Percentiles rank a stretch among this genome's conserved stretches.
Evolutionary conservation across 1,139 yeast species (phyloP).

Genomic region (Spencermartinsiella ligniputridi): DNA sequence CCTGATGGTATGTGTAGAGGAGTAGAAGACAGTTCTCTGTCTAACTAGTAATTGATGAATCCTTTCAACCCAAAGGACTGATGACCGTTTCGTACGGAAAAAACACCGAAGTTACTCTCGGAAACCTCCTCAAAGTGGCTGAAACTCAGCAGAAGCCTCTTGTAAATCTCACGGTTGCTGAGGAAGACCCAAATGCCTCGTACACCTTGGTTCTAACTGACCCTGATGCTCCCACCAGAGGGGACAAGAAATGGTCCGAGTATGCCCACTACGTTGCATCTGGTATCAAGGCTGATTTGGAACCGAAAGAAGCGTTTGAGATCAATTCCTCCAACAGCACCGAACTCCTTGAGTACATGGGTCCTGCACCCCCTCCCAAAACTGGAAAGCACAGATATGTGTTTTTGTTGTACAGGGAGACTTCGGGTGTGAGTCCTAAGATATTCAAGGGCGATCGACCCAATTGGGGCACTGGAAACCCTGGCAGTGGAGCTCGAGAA

Average conservation of each 20-base stretch:
- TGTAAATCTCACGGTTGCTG: constrained; percentile 57
- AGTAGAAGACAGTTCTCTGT: constrained; percentile 16
- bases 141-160: constrained; percentile 64
- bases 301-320: constrained; percentile 33
- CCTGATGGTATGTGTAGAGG: constrained; percentile 51
- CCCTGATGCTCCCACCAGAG: constrained; percentile 87
- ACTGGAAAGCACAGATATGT: constrained; percentile 84
- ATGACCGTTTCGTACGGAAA: constrained; percentile 46
- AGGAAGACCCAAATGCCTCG: constrained; percentile 40
- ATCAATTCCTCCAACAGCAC: constrained; percentile 30
- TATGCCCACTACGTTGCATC: constrained; percentile 72
- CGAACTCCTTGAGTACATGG: constrained; percentile 49
- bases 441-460: constrained; percentile 52
- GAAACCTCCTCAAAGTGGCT: constrained; percentile 62
- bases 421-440: constrained; percentile 21
- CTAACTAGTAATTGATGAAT: constrained; percentile 19
- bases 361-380: constrained; percentile 81
- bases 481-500: constrained; percentile 70
- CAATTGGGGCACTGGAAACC: constrained; percentile 79
- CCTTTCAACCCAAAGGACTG: constrained; percentile 35
- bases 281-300: constrained; percentile 53
- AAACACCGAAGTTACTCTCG: constrained; percentile 67
- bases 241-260: constrained; percentile 85
- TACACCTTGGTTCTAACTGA: constrained; percentile 80
- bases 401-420: constrained; percentile 64